Evolutionary conservation across 2,329 filamentous ascomycete genomes (phyloP), one percentile per base, ranked within the genome.

Genomic region (Juglanconis sp.): DNA sequence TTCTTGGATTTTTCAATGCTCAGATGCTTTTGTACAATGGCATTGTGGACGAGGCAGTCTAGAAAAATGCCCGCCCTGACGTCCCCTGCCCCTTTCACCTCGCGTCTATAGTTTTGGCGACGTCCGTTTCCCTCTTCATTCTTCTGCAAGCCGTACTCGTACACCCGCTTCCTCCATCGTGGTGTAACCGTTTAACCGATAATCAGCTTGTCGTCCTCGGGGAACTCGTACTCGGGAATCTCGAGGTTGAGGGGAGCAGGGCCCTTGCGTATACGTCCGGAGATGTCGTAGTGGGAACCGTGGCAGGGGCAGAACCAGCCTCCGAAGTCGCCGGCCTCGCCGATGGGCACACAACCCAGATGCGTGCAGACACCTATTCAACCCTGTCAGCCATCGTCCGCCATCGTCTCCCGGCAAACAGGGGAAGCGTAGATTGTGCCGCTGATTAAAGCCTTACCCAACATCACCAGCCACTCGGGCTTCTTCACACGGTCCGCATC

Each of bases 251-350:
- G 87, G 68, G 95, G 95, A 64, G 95, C 95, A 66, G 95, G 95
- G 68, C 95, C 95, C 86, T 91, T 97, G 83, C 95, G 89, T 86
- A 96, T 91, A 80, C 95, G 92, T 77, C 95, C 95, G 66, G 93
- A 98, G 78, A 99, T 98, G 77, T 99, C 95, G 87, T 99, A 99
- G 85, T 99, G 95, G 70, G 93, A 97, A 79, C 95, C 95, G 87
- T 99, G 95, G 90, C 95, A 99, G 68, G 95, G 95, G 85, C 95
- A 99, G 90, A 99, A 99, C 95, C 95, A 99, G 75, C 95, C 95
- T 76, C 95, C 95, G 73, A 83, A 99, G 80, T 99, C 96, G 77
- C 95, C 95, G 67, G 95, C 92, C 84, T 99, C 95, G 73, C 96
- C 95, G 72, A 99, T 99, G 74, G 95, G 95, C 70, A 99, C 95